A percentile compares a stretch with the other conserved stretches of the same genome.
phyloP scores from a whole-genome alignment of 768 basidiomycete species.

The Lentinula sp. region DNA sequence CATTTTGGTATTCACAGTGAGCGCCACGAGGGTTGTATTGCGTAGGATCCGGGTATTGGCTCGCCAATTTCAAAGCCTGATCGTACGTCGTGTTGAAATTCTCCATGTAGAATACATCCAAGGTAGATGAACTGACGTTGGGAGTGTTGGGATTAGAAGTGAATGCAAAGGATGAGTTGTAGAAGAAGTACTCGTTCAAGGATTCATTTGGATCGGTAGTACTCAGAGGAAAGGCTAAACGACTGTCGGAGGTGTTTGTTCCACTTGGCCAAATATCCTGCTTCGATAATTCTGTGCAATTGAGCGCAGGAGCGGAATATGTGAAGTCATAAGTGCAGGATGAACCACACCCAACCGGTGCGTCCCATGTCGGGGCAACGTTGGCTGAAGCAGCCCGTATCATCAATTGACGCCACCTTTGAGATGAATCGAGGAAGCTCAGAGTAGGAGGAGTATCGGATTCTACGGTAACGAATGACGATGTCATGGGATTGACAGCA shows the following conservation, averaged over 20 bases:
- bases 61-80: background rate
- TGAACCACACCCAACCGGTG: background rate
- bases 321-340: background rate
- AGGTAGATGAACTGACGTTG: background rate
- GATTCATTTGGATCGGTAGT: background rate
- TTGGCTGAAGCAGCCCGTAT: background rate
- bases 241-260: background rate
- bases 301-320: background rate
- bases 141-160: background rate
- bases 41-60: background rate
- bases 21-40: background rate
- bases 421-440: background rate
- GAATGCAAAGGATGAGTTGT: background rate
- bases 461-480: background rate
- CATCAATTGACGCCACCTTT: background rate
- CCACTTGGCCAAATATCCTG: background rate
- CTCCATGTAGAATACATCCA: background rate
- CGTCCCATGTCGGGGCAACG: background rate
- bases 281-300: background rate
- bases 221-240: background rate
- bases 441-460: background rate
- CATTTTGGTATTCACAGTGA: slow-evolving; percentile 2
- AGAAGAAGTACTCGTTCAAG: background rate
- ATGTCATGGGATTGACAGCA: background rate
- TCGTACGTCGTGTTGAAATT: background rate